Conservation (phyloP, 1,284 basidiomycete species). For the Leccinum pseudoinsigne region DNA sequence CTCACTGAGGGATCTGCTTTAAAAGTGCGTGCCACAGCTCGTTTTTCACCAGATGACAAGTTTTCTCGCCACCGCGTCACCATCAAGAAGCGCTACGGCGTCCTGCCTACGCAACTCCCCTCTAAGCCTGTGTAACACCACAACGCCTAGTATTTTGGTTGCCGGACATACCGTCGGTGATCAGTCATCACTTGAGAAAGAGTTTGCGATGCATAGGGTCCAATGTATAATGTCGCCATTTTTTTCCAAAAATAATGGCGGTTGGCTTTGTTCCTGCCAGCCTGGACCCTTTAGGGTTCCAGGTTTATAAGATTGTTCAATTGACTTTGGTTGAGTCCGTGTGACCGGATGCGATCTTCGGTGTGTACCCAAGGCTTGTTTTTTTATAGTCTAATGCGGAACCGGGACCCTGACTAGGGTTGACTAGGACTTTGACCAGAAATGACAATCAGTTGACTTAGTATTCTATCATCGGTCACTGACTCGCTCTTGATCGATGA, state of each 20-base stretch:
- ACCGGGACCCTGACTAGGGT: conserved; percentile 1
- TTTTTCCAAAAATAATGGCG: not conserved
- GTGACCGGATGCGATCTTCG: not conserved
- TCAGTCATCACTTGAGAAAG: not conserved
- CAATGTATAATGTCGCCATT: not conserved
- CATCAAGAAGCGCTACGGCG: conserved; percentile 87
- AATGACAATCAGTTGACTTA: not conserved
- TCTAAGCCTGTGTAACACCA: conserved; percentile 60
- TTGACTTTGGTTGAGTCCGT: not conserved
- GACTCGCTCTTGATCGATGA: not conserved
- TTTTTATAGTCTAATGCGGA: not conserved
- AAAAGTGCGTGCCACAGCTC: conserved; percentile 51
- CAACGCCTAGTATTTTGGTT: not conserved
- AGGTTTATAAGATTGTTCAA: not conserved
- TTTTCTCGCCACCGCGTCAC: conserved; percentile 95
- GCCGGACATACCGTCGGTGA: not conserved
- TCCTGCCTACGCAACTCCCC: conserved; percentile 89
- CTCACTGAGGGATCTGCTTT: not conserved
- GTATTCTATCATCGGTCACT: not conserved
- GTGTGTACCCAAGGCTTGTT: not conserved
- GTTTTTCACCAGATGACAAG: conserved; percentile 98
- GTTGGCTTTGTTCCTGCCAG: not conserved
- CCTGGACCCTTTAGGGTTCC: too few relatives aligned
- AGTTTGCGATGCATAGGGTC: not conserved
- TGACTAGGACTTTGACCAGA: not conserved